Percentiles rank a stretch among this genome's conserved stretches.
phyloP scores from a whole-genome alignment of 2,329 filamentous ascomycete genomes.

The Spiromastix sp. region DNA sequence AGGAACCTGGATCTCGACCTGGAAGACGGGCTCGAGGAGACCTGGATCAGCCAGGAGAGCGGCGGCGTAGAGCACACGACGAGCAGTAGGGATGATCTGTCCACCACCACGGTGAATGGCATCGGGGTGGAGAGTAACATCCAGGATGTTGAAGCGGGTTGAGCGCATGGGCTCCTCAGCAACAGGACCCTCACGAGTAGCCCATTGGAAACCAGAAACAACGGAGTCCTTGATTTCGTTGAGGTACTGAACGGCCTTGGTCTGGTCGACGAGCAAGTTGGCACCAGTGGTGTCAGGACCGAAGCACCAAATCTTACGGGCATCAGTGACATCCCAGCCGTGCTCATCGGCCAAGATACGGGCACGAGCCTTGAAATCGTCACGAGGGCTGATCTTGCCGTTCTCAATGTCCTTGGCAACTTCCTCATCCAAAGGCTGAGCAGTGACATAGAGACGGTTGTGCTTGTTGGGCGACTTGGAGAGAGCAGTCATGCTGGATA shows the following conservation, averaged over 20 bases:
- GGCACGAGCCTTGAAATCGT: conserved; percentile 98
- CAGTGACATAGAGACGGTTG: conserved; percentile 98
- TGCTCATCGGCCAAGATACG: conserved; percentile 92
- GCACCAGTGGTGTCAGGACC: conserved; percentile 94
- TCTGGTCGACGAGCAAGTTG: conserved; percentile 99
- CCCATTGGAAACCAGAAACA: conserved; percentile 99
- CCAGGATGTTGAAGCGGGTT: conserved; percentile 96
- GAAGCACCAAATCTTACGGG: conserved; percentile 99
- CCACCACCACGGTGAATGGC: conserved; percentile 99
- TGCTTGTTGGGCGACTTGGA: conserved; percentile 99
- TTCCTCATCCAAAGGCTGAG: conserved; percentile 84
- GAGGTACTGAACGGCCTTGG: conserved; percentile 99
- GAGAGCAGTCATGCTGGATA: conserved; percentile 89
- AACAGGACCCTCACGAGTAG: conserved; percentile 91
- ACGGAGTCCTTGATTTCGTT: conserved; percentile 99
- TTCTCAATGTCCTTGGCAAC: conserved; percentile 79
- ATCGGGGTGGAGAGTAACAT: conserved; percentile 99
- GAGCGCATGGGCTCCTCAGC: conserved; percentile 97
- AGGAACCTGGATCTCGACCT: conserved; percentile 98
- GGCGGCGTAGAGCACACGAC: conserved; percentile 94
- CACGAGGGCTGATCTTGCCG: conserved; percentile 87
- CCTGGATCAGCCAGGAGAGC: conserved; percentile 81
- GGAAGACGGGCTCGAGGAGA: conserved; percentile 94
- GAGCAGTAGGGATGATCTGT: conserved; percentile 94
- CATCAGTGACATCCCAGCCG: conserved; percentile 99